Evolutionary conservation across 495 filamentous ascomycete species (phyloP).

Genomic region (Penicillium argentinense): DNA sequence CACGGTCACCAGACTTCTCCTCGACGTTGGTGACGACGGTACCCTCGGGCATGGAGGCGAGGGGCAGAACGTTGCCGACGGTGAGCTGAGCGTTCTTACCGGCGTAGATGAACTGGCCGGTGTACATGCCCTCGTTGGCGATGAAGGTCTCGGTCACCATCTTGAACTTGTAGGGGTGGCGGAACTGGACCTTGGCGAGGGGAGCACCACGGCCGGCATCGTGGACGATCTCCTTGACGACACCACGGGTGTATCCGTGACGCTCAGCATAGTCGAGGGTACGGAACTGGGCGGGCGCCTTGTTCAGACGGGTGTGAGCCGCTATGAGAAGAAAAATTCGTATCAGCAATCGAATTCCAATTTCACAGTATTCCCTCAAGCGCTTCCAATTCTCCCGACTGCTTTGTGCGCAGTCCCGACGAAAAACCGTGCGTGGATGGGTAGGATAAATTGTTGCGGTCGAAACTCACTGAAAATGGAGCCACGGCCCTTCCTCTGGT

Average conservation of each 20-base stretch:
- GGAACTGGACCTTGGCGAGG: conserved; percentile 94
- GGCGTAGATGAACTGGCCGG: conserved; percentile 99
- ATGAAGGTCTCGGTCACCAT: conserved; percentile 95
- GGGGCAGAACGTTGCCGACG: conserved; percentile 94
- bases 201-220: conserved; percentile 97
- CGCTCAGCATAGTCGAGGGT: conserved; percentile 92
- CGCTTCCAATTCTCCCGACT: conserved; percentile 15
- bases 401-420: conserved; percentile 11
- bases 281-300: conserved; percentile 89
- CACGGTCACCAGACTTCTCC: conserved; percentile 97
- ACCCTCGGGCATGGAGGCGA: conserved; percentile 93
- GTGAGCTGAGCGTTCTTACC: conserved; percentile 96
- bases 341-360: conserved; percentile 41
- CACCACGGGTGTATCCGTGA: conserved; percentile 93
- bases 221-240: conserved; percentile 99
- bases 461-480: conserved; percentile 92
- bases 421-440: conserved; percentile 17
- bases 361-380: conserved; percentile 15
- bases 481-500: conserved; percentile 97
- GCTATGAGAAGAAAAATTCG: conserved; percentile 44
- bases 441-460: conserved; percentile 25
- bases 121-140: conserved; percentile 99
- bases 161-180: conserved; percentile 88
- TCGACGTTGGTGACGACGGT: conserved; percentile 98
- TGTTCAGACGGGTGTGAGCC: conserved; percentile 89